Conservation (phyloP, 2,329 filamentous ascomycete genomes). For the Phyllosticta citribraziliensis region DNA sequence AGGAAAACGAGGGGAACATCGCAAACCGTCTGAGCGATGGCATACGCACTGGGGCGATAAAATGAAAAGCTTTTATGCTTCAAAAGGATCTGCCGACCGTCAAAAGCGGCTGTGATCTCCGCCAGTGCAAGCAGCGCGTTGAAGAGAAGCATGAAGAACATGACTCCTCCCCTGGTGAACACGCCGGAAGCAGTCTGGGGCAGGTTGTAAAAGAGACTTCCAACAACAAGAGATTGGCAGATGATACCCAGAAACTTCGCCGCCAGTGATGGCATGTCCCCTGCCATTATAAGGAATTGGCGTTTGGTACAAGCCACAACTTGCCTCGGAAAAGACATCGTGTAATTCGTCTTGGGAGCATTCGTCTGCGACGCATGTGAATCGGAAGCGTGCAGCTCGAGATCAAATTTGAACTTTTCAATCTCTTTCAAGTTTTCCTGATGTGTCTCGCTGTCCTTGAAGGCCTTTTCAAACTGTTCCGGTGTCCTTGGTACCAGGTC, state of each 20-base stretch:
- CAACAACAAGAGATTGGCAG: conserved; percentile 31
- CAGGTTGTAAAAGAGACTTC: conserved; percentile 43
- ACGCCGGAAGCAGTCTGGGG: conserved; percentile 44
- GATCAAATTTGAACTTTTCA: conserved; percentile 26
- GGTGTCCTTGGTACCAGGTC: conserved; percentile 45
- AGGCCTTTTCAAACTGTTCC: conserved; percentile 44
- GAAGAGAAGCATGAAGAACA: conserved; percentile 55
- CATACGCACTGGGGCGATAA: conserved; percentile 53
- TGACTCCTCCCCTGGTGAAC: conserved; percentile 50
- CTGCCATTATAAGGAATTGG: conserved; percentile 43
- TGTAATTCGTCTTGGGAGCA: conserved; percentile 33
- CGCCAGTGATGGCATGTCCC: conserved; percentile 40
- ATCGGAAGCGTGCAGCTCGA: conserved; percentile 19
- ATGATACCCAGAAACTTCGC: conserved; percentile 42
- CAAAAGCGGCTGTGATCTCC: conserved; percentile 52
- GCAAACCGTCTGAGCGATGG: conserved; percentile 47
- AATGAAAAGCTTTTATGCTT: conserved; percentile 65
- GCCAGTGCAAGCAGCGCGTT: conserved; percentile 52
- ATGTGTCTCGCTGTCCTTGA: conserved; percentile 26
- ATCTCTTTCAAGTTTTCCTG: conserved; percentile 30
- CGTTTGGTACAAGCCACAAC: conserved; percentile 30
- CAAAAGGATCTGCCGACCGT: conserved; percentile 53
- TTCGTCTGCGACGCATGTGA: conserved; percentile 21
- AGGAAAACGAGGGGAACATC: conserved; percentile 49
- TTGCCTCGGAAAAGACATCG: conserved; percentile 28